Conservation (phyloP, 1,139 yeast species). For the Magnusiomyces suaveolens region DNA sequence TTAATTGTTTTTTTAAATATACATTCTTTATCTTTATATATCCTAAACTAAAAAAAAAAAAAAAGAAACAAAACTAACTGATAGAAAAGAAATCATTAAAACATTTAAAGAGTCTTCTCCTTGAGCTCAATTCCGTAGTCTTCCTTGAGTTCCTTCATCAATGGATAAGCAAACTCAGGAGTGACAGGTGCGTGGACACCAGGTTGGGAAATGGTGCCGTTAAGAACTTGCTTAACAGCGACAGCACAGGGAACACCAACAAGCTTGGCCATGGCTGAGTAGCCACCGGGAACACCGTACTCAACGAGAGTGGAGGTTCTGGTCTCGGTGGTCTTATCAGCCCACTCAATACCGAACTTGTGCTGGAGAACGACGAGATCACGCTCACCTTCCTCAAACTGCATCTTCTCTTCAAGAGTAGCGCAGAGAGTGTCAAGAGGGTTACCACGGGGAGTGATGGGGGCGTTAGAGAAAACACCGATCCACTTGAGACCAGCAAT, state of each 20-base stretch:
- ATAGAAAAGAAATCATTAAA: neutral
- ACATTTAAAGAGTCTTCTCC: conserved; percentile 50
- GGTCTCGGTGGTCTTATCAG: conserved; percentile 78
- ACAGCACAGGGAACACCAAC: conserved; percentile 99
- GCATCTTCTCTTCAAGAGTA: conserved; percentile 90
- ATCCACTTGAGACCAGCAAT: conserved; percentile 87
- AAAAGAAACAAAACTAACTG: too few species aligned
- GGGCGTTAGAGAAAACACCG: conserved; percentile 72
- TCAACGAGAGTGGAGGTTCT: conserved; percentile 94
- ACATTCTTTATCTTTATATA: neutral
- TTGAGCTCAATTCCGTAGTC: conserved; percentile 77
- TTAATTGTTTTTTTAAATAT: neutral
- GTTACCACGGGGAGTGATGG: conserved; percentile 81
- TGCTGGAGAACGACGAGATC: conserved; percentile 93
- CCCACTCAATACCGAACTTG: conserved; percentile 95
- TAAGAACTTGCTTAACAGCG: conserved; percentile 77
- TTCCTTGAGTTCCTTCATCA: conserved; percentile 85
- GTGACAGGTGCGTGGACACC: conserved; percentile 93
- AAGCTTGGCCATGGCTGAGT: conserved; percentile 96
- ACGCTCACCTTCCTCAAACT: conserved; percentile 90
- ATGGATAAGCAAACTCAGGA: conserved; percentile 79
- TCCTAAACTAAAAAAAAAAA: too few species aligned
- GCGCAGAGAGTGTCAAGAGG: conserved; percentile 96
- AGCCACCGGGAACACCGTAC: conserved; percentile 87
- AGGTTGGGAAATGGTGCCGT: conserved; percentile 67